Percentiles rank a stretch among this genome's conserved stretches.
Evolutionary conservation across 305 asterid genomes (phyloP).

Genomic region (Fraxinus paxiana): DNA sequence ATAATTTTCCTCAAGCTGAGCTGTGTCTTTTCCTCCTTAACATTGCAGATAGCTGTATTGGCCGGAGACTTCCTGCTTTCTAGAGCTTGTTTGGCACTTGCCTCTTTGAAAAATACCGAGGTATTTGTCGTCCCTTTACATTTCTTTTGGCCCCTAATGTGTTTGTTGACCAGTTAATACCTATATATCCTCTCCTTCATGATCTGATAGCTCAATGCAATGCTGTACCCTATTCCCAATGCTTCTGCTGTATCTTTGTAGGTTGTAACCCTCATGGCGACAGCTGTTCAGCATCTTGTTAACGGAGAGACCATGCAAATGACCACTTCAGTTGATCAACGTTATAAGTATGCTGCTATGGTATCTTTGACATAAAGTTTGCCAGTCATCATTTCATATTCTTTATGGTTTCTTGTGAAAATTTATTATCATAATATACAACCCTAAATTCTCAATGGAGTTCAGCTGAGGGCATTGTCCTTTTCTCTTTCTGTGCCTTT

Average conservation of each 20-base stretch:
- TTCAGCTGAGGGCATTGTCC: neutral
- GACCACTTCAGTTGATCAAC: constrained; percentile 73
- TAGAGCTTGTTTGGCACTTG: constrained; percentile 95
- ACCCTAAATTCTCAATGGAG: neutral
- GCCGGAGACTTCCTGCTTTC: constrained; percentile 94
- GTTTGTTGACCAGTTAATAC: neutral
- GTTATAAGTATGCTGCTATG: constrained; percentile 63
- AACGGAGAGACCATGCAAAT: constrained; percentile 98
- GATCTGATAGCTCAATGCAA: neutral
- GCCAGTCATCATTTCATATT: neutral
- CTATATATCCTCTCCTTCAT: neutral
- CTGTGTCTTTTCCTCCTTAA: constrained; percentile 8
- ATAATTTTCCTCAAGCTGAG: neutral
- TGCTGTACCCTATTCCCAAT: neutral
- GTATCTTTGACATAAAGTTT: neutral
- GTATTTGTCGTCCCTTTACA: constrained; percentile 33
- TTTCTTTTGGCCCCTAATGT: neutral
- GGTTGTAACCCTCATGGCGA: constrained; percentile 91
- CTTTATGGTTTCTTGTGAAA: neutral
- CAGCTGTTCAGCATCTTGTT: constrained; percentile 86
- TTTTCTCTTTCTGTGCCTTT: neutral
- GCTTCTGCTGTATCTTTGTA: constrained; percentile 23
- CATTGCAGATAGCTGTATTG: constrained; percentile 80
- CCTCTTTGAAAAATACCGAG: constrained; percentile 87
- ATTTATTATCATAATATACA: neutral